Evolutionary conservation across 2,329 filamentous ascomycete genomes (phyloP).

Genomic region (Hymenotorrendiella dingleyae): DNA sequence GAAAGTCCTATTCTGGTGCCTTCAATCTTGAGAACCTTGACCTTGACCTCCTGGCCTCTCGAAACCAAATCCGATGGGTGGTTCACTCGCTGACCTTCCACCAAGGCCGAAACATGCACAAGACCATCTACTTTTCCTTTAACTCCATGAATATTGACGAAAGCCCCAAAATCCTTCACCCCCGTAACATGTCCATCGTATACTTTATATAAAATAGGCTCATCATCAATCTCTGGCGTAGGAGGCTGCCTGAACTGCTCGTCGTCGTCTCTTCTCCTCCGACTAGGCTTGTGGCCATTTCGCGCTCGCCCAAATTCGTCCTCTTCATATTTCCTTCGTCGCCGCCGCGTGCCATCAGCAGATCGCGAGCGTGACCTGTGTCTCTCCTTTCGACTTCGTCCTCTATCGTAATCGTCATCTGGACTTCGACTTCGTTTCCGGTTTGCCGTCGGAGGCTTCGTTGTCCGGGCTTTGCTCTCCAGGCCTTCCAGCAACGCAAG

Average conservation of each 20-base stretch:
- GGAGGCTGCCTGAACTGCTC: slow-evolving; percentile 61
- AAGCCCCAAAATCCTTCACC: slow-evolving; percentile 91
- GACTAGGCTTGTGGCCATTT: slow-evolving; percentile 37
- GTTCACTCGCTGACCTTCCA: slow-evolving; percentile 78
- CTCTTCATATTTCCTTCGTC: slow-evolving; percentile 44
- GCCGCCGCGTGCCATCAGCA: slow-evolving; percentile 34
- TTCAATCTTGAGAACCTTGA: slow-evolving; percentile 87
- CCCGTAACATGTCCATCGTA: slow-evolving; percentile 89
- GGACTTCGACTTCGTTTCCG: slow-evolving; percentile 51
- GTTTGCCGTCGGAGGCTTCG: slow-evolving; percentile 31
- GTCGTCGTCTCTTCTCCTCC: slow-evolving; percentile 40
- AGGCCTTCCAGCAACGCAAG: slow-evolving; percentile 85
- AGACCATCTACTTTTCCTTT: slow-evolving; percentile 85
- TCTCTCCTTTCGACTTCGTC: slow-evolving; percentile 34
- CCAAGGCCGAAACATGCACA: slow-evolving; percentile 87
- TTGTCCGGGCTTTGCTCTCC: slow-evolving; percentile 54
- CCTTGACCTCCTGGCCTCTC: slow-evolving; percentile 77
- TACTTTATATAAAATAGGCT: slow-evolving; percentile 75
- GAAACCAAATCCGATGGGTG: slow-evolving; percentile 85
- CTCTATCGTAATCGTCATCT: slow-evolving; percentile 34
- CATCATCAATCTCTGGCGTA: slow-evolving; percentile 71
- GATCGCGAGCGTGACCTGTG: slow-evolving; percentile 48
- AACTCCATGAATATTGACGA: slow-evolving; percentile 86
- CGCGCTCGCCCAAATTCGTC: slow-evolving; percentile 52
- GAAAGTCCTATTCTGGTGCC: slow-evolving; percentile 77